These are phyloP conservation scores for Russula olivacea DNA, from an alignment of 768 basidiomycete genomes.

Conservation along the genomic window DNA sequence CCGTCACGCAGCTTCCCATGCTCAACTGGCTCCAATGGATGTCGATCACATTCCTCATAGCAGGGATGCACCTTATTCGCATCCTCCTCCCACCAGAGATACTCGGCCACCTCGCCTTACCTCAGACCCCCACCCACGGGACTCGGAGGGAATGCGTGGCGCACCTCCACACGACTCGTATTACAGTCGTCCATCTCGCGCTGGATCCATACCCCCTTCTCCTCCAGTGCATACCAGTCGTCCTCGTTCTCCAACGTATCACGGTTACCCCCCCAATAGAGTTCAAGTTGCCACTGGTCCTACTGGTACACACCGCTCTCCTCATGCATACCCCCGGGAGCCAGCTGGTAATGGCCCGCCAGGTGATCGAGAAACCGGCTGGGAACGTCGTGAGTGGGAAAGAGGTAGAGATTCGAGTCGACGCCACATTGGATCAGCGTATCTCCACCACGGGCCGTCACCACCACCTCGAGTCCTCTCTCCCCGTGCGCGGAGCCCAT, in stretches of 20 bases:
- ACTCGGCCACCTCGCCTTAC: constrained; percentile 61
- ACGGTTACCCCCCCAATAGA: constrained; percentile 43
- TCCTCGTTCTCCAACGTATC: constrained; percentile 49
- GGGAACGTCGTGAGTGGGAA: constrained; percentile 66
- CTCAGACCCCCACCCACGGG: constrained; percentile 48
- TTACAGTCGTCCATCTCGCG: constrained; percentile 47
- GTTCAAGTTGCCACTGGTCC: constrained; percentile 50
- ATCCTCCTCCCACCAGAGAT: constrained; percentile 40
- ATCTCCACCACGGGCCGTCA: constrained; percentile 28
- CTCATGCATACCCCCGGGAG: constrained; percentile 53
- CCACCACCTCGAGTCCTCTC: constrained; percentile 38
- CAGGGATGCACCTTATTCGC: constrained; percentile 47
- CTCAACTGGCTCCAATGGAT: constrained; percentile 76
- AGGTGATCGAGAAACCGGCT: constrained; percentile 47
- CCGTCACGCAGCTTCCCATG: constrained; percentile 58
- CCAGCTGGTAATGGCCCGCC: constrained; percentile 38
- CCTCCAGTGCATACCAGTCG: constrained; percentile 45
- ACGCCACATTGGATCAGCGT: constrained; percentile 30
- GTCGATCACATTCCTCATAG: constrained; percentile 36
- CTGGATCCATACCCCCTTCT: constrained; percentile 54
- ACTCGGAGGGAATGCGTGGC: constrained; percentile 47
- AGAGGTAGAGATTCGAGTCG: constrained; percentile 30
- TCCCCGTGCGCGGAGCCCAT: constrained; percentile 36
- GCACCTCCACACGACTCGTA: constrained; percentile 51
- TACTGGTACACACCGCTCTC: constrained; percentile 50